phyloP scores from a whole-genome alignment of 176 grass and related monocot species.

The Rhynchospora breviuscula region DNA sequence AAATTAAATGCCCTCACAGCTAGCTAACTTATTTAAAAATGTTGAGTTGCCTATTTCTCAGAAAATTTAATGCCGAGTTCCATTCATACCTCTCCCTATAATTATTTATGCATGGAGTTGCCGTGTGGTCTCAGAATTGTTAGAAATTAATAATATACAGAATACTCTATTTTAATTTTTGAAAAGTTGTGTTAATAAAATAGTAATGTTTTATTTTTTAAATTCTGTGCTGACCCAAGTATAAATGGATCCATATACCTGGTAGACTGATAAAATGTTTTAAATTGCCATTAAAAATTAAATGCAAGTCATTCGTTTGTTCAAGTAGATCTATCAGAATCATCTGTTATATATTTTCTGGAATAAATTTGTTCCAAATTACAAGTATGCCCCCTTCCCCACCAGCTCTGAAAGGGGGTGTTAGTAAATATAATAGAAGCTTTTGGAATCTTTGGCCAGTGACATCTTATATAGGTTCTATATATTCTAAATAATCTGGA shows the following conservation, averaged over 20 bases:
- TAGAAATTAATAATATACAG: not conserved
- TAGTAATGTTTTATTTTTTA: not conserved
- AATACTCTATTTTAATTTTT: not conserved
- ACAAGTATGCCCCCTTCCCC: not conserved
- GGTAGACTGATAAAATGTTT: not conserved
- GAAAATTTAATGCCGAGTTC: not conserved
- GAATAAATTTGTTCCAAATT: not conserved
- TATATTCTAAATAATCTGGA: not conserved
- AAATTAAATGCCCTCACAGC: not conserved
- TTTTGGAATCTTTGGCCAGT: not conserved
- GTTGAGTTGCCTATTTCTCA: not conserved
- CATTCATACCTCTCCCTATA: not conserved
- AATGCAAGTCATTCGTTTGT: not conserved
- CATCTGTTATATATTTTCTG: not conserved
- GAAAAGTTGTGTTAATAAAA: not conserved
- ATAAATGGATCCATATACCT: not conserved
- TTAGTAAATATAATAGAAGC: not conserved
- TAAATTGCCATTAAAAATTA: not conserved
- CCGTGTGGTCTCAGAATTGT: not conserved
- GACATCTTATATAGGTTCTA: no score
- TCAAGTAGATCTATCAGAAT: conserved; percentile 2
- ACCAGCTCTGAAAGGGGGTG: not conserved
- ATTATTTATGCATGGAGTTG: not conserved
- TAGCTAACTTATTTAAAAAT: not conserved
- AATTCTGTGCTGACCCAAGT: not conserved